Percentiles rank a stretch among this genome's conserved stretches.
Conservation (phyloP, 2,329 filamentous ascomycete species). For the Colletotrichum australisinense region DNA sequence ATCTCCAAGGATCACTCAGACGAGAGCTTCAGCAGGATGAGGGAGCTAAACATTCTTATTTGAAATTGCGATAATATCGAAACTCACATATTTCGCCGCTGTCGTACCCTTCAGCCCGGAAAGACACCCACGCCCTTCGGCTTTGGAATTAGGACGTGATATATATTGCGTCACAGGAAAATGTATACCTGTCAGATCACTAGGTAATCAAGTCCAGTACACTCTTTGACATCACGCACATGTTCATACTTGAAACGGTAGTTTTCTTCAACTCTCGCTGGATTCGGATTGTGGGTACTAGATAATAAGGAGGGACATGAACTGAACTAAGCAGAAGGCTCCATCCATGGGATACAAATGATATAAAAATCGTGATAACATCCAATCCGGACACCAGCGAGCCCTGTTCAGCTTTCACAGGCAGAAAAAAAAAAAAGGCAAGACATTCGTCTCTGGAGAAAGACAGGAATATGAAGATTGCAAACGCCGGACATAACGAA, state of each 20-base stretch:
- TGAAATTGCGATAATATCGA: background rate
- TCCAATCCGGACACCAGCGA: constrained; percentile 12
- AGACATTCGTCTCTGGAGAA: background rate
- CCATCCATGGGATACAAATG: constrained; percentile 23
- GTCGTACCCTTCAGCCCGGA: background rate
- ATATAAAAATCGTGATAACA: constrained; percentile 21
- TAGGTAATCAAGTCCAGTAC: background rate
- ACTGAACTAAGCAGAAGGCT: constrained; percentile 16
- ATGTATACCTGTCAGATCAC: background rate
- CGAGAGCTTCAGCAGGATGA: no score
- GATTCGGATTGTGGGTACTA: background rate
- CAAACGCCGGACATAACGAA: constrained; percentile 22
- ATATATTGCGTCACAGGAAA: background rate
- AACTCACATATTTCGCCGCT: background rate
- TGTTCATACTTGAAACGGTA: background rate
- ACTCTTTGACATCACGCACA: background rate
- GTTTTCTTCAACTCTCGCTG: background rate
- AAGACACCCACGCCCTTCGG: background rate
- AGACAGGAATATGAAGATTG: background rate
- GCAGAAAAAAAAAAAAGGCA: background rate
- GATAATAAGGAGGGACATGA: constrained; percentile 23
- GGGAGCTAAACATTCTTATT: no score
- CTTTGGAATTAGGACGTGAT: background rate
- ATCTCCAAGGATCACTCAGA: no score
- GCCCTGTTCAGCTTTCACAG: constrained; percentile 10